Conservation (phyloP, 345 rosid species). For the Murraya koenigii region DNA sequence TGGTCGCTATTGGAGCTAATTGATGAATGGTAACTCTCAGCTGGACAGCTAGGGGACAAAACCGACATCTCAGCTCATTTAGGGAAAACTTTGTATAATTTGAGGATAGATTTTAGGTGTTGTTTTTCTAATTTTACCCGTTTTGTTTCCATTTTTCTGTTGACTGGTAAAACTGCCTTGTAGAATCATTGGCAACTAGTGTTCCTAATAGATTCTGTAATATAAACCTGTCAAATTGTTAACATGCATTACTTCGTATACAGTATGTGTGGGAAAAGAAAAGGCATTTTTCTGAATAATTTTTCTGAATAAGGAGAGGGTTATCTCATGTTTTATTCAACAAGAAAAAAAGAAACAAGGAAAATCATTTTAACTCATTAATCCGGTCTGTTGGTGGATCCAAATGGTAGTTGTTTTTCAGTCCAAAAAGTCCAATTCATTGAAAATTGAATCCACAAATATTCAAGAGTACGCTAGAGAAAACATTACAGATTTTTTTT, state of each 20-base stretch:
- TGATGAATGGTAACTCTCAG: neutral
- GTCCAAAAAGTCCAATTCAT: no score
- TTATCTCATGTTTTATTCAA: no score
- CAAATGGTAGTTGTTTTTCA: no score
- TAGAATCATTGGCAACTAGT: neutral
- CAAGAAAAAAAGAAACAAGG: no score
- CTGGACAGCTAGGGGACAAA: neutral
- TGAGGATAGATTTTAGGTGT: constrained; percentile 10
- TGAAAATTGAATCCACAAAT: no score
- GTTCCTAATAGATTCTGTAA: constrained; percentile 9
- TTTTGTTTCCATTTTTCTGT: neutral
- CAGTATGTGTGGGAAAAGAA: neutral
- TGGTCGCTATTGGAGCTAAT: constrained; percentile 55
- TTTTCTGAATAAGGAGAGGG: no score
- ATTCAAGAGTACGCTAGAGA: no score
- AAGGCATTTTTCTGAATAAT: neutral
- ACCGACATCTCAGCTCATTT: neutral
- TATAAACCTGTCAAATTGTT: neutral
- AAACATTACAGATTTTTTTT: no score
- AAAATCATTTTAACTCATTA: no score
- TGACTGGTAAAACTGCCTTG: neutral
- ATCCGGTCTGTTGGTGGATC: neutral
- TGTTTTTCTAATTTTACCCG: neutral
- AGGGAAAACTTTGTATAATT: neutral
- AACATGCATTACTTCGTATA: neutral